Evolutionary conservation across 164 flowering plant species (phyloP).

Genomic region (Liquidambar formosana): DNA sequence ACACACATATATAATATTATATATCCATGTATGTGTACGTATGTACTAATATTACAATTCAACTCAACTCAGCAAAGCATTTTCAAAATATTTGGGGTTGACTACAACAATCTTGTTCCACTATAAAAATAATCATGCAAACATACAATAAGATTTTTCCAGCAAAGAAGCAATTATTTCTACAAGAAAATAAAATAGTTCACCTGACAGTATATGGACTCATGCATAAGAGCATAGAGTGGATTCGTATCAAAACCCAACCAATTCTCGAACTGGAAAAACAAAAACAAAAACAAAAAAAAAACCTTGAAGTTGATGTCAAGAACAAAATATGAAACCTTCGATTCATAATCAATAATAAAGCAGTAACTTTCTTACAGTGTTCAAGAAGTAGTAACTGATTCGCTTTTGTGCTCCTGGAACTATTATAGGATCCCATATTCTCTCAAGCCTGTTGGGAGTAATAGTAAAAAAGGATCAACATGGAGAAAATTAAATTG

Average conservation of each 20-base stretch:
- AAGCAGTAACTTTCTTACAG: conserved; percentile 51
- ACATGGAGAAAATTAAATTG: conserved; percentile 3
- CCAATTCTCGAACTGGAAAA: conserved; percentile 79
- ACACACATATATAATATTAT: background rate
- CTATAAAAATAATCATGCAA: background rate
- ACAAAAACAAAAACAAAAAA: too few relatives aligned
- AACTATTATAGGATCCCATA: conserved; percentile 86
- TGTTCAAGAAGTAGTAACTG: conserved; percentile 75
- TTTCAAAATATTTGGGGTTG: background rate
- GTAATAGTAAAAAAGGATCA: conserved; percentile 4
- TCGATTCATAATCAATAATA: conserved; percentile 2
- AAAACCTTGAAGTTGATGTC: conserved; percentile 6
- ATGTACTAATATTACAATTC: background rate
- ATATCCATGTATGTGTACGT: background rate
- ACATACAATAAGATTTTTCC: background rate
- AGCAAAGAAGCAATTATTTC: background rate
- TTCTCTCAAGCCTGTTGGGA: conserved; percentile 80
- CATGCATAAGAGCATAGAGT: conserved; percentile 84
- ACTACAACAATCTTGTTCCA: too few relatives aligned
- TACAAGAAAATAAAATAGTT: background rate
- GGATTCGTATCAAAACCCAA: conserved; percentile 73
- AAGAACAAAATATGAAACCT: background rate
- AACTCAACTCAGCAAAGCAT: background rate
- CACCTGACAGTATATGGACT: conserved; percentile 94
- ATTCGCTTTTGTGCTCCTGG: conserved; percentile 66